phyloP scores from a whole-genome alignment of 805 yeast genomes.

The Lipomyces kockii region DNA sequence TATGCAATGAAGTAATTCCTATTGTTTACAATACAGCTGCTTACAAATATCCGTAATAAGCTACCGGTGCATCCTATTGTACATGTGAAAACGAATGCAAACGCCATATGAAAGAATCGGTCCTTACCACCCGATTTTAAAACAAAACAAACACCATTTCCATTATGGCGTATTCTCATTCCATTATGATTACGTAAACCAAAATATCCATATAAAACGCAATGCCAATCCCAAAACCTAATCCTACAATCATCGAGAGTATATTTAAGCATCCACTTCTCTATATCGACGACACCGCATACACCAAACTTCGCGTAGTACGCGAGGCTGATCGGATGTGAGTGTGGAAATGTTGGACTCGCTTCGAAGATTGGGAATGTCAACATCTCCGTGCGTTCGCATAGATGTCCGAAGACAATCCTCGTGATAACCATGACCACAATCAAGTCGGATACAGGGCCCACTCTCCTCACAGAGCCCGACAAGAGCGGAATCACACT shows the following conservation, averaged over 20 bases:
- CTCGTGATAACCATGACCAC: constrained; percentile 44
- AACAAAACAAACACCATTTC: background rate
- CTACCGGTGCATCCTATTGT: background rate
- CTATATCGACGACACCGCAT: constrained; percentile 42
- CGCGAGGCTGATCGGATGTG: constrained; percentile 19
- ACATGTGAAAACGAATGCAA: background rate
- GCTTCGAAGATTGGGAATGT: constrained; percentile 38
- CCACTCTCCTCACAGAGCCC: constrained; percentile 39
- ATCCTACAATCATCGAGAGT: background rate
- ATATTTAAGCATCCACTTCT: constrained; percentile 25
- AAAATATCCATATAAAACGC: background rate
- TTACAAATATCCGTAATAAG: background rate
- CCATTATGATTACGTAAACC: background rate
- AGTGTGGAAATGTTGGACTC: constrained; percentile 25
- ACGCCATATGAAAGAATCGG: background rate
- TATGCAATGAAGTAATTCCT: background rate
- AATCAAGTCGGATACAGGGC: constrained; percentile 36
- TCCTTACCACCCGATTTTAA: background rate
- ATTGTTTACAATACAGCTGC: background rate
- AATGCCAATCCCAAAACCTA: background rate
- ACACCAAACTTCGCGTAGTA: constrained; percentile 43
- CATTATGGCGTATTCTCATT: too few relatives aligned
- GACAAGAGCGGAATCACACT: constrained; percentile 40
- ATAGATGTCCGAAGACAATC: constrained; percentile 40
- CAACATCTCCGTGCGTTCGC: constrained; percentile 43